Conservation (phyloP, 2,329 filamentous ascomycete species). For the Ophiostoma sp. region DNA sequence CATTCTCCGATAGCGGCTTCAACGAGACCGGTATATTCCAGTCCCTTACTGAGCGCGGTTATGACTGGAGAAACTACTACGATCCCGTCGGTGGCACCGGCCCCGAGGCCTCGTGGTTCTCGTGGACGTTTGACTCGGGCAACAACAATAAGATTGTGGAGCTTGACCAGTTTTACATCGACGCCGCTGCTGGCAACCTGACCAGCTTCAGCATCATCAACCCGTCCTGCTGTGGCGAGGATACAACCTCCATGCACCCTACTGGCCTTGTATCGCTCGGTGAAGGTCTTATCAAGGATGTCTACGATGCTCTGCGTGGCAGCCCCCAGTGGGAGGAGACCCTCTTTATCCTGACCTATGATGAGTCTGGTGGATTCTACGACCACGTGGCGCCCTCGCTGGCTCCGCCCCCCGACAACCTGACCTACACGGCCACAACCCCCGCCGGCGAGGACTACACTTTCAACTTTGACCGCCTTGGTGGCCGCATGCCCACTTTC, state of each 20-base stretch:
- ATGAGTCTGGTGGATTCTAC: slow-evolving; percentile 45
- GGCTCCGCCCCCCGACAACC: slow-evolving; percentile 37
- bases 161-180: slow-evolving; percentile 41
- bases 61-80: slow-evolving; percentile 44
- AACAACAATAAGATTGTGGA: slow-evolving; percentile 32
- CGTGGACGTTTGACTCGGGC: slow-evolving; percentile 38
- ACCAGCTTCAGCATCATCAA: slow-evolving; percentile 46
- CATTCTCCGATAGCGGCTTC: slow-evolving; percentile 31
- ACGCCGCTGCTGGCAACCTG: slow-evolving; percentile 41
- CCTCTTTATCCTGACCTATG: slow-evolving; percentile 44
- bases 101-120: slow-evolving; percentile 42
- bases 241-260: slow-evolving; percentile 42
- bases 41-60: slow-evolving; percentile 37
- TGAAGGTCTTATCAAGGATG: slow-evolving; percentile 42
- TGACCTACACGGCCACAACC: slow-evolving; percentile 36
- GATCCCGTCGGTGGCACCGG: slow-evolving; percentile 34
- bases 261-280: slow-evolving; percentile 41
- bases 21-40: slow-evolving; percentile 39
- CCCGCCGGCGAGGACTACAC: slow-evolving; percentile 36
- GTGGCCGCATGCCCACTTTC: slow-evolving; percentile 41
- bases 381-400: slow-evolving; percentile 43
- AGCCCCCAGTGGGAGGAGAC: slow-evolving; percentile 45
- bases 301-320: slow-evolving; percentile 42
- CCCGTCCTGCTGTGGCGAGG: slow-evolving; percentile 45
- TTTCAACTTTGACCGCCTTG: slow-evolving; percentile 39